Conservation (phyloP, 805 yeast species). For the Candida insectalens region DNA sequence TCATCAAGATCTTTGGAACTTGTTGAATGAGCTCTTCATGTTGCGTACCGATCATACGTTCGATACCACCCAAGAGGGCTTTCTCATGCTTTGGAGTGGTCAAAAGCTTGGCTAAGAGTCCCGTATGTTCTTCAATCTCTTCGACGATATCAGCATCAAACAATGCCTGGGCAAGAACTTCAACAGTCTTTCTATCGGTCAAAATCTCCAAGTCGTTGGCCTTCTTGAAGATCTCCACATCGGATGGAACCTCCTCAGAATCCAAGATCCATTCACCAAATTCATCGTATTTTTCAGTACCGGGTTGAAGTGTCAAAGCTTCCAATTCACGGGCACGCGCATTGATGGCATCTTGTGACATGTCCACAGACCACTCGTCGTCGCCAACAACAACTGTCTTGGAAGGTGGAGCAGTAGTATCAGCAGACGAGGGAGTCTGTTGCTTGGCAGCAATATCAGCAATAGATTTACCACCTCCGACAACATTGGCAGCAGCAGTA, state of each 20-base stretch:
- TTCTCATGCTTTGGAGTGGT: slow-evolving; percentile 63
- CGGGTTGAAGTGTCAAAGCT: slow-evolving; percentile 37
- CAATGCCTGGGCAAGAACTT: slow-evolving; percentile 85
- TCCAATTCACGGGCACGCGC: slow-evolving; percentile 86
- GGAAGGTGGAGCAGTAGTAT: slow-evolving; percentile 46
- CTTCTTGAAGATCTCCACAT: slow-evolving; percentile 88
- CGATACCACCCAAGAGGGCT: slow-evolving; percentile 92
- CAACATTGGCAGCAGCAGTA: slow-evolving; percentile 81
- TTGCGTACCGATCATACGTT: slow-evolving; percentile 80
- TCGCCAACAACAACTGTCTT: slow-evolving; percentile 63
- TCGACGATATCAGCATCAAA: slow-evolving; percentile 69
- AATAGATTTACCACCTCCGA: slow-evolving; percentile 78
- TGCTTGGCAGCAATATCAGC: slow-evolving; percentile 62
- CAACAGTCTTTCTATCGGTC: slow-evolving; percentile 66
- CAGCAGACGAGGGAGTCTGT: slow-evolving; percentile 25
- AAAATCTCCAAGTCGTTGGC: slow-evolving; percentile 70
- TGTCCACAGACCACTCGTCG: slow-evolving; percentile 96
- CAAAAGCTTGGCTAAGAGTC: slow-evolving; percentile 72
- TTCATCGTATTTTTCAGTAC: slow-evolving; percentile 48
- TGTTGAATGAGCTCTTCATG: slow-evolving; percentile 57
- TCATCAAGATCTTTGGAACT: slow-evolving; percentile 75
- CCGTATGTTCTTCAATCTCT: slow-evolving; percentile 69
- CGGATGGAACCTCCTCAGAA: slow-evolving; percentile 45
- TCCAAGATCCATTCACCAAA: slow-evolving; percentile 82
- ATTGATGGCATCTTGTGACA: slow-evolving; percentile 91